Conservation (phyloP, 192 early-diverging fungal species). For the Helicostylum pulchrum region DNA sequence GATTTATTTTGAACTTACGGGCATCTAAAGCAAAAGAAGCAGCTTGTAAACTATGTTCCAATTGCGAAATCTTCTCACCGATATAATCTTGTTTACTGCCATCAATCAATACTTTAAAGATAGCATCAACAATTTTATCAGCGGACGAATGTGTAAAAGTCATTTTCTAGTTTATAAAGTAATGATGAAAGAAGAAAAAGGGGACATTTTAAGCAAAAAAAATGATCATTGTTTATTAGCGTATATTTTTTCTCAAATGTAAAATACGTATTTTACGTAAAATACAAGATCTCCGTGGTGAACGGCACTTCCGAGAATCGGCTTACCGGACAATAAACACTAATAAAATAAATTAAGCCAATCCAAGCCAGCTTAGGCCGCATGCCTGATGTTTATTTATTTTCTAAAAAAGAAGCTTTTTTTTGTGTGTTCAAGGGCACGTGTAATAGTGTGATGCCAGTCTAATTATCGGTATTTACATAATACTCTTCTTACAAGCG, state of each 20-base stretch:
- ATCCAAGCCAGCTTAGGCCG: no score
- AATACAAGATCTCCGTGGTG: neutral
- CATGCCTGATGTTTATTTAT: no score
- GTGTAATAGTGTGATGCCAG: no score
- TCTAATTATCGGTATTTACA: no score
- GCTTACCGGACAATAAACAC: no score
- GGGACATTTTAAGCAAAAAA: constrained; percentile 4
- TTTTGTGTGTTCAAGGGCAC: no score
- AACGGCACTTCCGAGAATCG: no score
- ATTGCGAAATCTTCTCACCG: constrained; percentile 52
- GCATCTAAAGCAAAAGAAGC: constrained; percentile 42
- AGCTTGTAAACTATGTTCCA: constrained; percentile 56
- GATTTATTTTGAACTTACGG: constrained; percentile 9
- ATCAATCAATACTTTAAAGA: constrained; percentile 48
- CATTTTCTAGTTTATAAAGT: neutral
- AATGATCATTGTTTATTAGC: no score
- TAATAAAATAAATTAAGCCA: no score
- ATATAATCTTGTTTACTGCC: constrained; percentile 53
- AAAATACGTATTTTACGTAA: neutral
- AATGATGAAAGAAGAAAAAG: neutral
- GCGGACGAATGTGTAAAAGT: neutral
- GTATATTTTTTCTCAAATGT: no score
- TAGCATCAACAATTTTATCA: constrained; percentile 27
- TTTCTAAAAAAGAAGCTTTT: no score
- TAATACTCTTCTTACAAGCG: no score